phyloP scores from a whole-genome alignment of 257 asterid species.

The Capsicum baccatum region DNA sequence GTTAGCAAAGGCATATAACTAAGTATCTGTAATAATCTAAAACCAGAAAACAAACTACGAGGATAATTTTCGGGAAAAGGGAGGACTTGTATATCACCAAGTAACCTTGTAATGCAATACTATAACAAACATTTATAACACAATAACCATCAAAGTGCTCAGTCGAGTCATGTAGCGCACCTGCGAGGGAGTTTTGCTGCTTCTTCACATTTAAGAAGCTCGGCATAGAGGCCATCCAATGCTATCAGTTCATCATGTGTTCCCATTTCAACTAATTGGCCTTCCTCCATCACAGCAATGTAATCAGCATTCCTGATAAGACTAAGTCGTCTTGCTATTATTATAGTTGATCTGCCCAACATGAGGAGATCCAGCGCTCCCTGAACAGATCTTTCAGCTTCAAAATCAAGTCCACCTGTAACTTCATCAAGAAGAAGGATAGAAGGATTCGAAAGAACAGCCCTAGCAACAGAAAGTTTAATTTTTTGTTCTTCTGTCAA shows the following conservation, averaged over 20 bases:
- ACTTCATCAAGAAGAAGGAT: slow-evolving; percentile 97
- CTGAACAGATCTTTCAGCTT: slow-evolving; percentile 97
- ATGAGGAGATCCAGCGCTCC: slow-evolving; percentile 95
- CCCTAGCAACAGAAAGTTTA: slow-evolving; percentile 97
- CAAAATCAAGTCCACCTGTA: slow-evolving; percentile 98
- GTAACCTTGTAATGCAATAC: slow-evolving; percentile 4
- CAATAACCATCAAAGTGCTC: slow-evolving; percentile 5
- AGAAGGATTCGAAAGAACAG: slow-evolving; percentile 94
- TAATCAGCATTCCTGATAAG: slow-evolving; percentile 95
- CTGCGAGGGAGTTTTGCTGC: slow-evolving; percentile 99
- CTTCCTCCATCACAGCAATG: slow-evolving; percentile 99
- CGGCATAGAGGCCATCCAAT: slow-evolving; percentile 97
- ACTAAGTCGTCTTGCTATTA: slow-evolving; percentile 94
- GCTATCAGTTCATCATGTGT: slow-evolving; percentile 94
- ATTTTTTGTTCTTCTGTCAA: slow-evolving; percentile 98
- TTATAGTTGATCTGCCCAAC: slow-evolving; percentile 97
- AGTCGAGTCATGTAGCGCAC: slow-evolving; percentile 46
- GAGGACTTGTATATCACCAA: neutral
- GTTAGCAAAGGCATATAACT: slow-evolving; percentile 9
- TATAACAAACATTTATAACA: neutral
- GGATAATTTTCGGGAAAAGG: neutral
- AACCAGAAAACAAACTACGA: slow-evolving; percentile 13
- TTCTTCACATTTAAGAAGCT: slow-evolving; percentile 95
- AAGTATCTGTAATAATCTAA: slow-evolving; percentile 17
- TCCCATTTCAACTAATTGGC: slow-evolving; percentile 99